Evolutionary conservation across 1,284 basidiomycete species (phyloP), one percentile per base, ranked within the genome.

Genomic region (Cutaneotrichosporon sp.): DNA sequence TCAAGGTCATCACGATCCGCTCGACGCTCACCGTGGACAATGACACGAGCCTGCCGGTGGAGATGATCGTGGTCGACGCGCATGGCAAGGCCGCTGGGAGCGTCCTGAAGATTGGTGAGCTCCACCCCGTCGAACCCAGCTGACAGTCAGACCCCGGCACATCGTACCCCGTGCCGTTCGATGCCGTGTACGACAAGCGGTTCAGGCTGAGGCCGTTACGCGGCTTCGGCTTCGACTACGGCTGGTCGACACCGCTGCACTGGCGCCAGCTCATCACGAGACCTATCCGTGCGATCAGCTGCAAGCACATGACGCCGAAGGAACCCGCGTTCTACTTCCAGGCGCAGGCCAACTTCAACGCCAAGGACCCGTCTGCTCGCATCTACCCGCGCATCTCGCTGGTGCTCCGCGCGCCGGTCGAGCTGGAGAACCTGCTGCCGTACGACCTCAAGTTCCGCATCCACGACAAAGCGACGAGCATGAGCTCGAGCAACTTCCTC

Each of bases 301-400:
- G 97, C 78, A 87, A 89, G 60, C 92, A 95, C 69, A 84, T 86
- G 47, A 88, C 93, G 70, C 83, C 86, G 1, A 84, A 83, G 55
- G 95, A 99, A 76, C 91, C 94, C 7, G 87, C 94, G 1, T 99
- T 99, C 84, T 88, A 93, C 46, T 94, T 99, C 83, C 95, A 98
- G 75, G 90, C 90, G 14, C 97, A 90, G 84, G 90, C 91, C 2
- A 87, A 92, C 65, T 90, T 87, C 58, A 90, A 97, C 73, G 77
- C 82, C 11, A 85, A 85, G 58, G 90, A 93, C 68, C 81, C 85
- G 6, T 77, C 82, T 31, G 73, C 59, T 47, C 94, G 91, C 58
- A 87, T 86, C 77, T 91, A 90, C 69, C 95, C 95, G 0, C 89
- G 88, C 73, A 86, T 98, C 63, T 88, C 86, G 53, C 82, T 99